phyloP scores from a whole-genome alignment of 805 yeast genomes.

The Candida gorgasii region DNA sequence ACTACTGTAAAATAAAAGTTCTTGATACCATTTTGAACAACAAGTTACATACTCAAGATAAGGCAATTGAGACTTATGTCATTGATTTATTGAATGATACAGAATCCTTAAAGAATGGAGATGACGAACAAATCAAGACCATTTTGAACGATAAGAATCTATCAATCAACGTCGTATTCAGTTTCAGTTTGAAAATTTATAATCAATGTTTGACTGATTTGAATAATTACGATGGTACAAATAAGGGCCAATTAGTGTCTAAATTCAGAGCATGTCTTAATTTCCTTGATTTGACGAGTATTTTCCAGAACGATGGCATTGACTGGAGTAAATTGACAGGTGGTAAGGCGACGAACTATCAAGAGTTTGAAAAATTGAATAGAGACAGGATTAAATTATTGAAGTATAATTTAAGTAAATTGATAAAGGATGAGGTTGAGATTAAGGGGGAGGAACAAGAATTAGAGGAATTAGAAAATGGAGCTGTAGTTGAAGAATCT shows the following conservation, averaged over 20 bases:
- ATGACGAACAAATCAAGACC: constrained; percentile 40
- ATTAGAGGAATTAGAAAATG: constrained; percentile 17
- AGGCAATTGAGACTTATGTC: constrained; percentile 60
- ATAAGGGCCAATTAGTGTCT: constrained; percentile 28
- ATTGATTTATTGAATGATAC: constrained; percentile 65
- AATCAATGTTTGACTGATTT: constrained; percentile 32
- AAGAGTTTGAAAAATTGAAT: constrained; percentile 25
- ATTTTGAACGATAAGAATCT: constrained; percentile 61
- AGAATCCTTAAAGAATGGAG: constrained; percentile 54
- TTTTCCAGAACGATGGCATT: constrained; percentile 29
- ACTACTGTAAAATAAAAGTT: constrained; percentile 68
- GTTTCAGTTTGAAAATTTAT: constrained; percentile 37
- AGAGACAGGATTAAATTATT: constrained; percentile 35
- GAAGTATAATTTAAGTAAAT: constrained; percentile 39
- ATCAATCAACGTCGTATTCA: constrained; percentile 29
- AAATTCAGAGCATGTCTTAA: constrained; percentile 38
- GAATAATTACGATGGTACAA: constrained; percentile 22
- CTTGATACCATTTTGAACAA: constrained; percentile 67
- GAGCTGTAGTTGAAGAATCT: background rate
- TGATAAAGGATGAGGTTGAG: constrained; percentile 38
- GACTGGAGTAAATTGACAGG: constrained; percentile 37
- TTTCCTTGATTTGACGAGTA: constrained; percentile 30
- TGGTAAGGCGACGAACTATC: constrained; percentile 28
- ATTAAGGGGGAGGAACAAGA: constrained; percentile 24
- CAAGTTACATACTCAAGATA: constrained; percentile 57